Base-by-base conservation (phyloP, 208 protist genomes). In the Trypanosomatidae sp. region DNA sequence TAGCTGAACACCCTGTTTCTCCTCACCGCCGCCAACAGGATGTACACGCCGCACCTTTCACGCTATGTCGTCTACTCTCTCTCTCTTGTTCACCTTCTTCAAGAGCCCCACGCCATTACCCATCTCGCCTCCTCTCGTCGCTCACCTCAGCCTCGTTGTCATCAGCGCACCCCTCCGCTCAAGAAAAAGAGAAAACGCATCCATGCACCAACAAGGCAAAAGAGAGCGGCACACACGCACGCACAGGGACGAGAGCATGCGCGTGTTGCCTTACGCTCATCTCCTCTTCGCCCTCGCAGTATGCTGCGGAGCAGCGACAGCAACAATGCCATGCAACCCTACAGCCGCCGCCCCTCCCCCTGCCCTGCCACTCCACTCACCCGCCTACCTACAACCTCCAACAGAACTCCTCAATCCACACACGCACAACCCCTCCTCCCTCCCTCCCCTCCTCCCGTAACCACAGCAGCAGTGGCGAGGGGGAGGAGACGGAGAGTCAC, bases 1-100 rank as follows among this genome's bases (percentile, higher is more conserved):
- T 39, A 39, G 36, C 36, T 39, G 3, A 39, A 39, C 36, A 39
- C 36, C 36, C 36, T 39, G 36, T 39, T 39, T 39, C 36, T 39
- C 36, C 36, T 39, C 3, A 39, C 36, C 36, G 3, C 36, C 36
- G 36, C 36, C 36, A 39, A 39, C 36, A 39, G 36, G 36, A 39
- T 39, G 36, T 39, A 39, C 36, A 39, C 36, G 36, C 36, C 36
- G 36, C 36, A 41, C 52, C 59, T 3, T 46, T 62, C 47, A 79
- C 74, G 55, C 58, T 30, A 7, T 30, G 69, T 43, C 30, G 22
- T 39, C 39, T 28, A 6, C 62, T 70, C 71, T 77, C 52, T 28
- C 49, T 56, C 65, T 71, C 22, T 28, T 43, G 44, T 59, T 56
- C 66, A 58, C 13, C 39, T 71, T 19, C 68, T 67, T 17, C 47